Evolutionary conservation across 1,284 basidiomycete genomes (phyloP).

Genomic region (Fistulinella cinereoalba): DNA sequence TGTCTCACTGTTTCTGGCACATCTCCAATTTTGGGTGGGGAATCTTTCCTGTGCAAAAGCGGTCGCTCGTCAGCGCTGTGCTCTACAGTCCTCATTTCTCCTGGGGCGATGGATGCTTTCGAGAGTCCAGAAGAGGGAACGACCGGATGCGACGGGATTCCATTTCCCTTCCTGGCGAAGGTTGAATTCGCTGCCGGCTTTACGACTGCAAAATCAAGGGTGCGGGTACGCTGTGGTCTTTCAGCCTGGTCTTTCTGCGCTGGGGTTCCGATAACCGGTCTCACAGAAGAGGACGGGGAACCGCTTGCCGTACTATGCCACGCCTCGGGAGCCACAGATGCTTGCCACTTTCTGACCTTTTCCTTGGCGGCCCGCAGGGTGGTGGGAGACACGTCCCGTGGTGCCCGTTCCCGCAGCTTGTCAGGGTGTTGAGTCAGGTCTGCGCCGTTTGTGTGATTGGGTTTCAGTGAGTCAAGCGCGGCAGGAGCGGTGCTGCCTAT

Average conservation of each 20-base stretch:
- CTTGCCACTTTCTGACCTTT: slow-evolving; percentile 34
- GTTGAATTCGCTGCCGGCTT: slow-evolving; percentile 22
- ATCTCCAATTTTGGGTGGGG: slow-evolving; percentile 25
- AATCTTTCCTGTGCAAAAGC: slow-evolving; percentile 3
- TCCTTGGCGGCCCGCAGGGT: slow-evolving; percentile 28
- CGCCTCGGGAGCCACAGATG: slow-evolving; percentile 16
- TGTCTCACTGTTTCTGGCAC: slow-evolving; percentile 30
- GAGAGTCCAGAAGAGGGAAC: slow-evolving; percentile 3
- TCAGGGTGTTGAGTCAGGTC: background rate
- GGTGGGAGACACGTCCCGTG: slow-evolving; percentile 15
- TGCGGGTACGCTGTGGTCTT: slow-evolving; percentile 12
- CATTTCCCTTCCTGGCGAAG: slow-evolving; percentile 17
- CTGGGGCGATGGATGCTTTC: slow-evolving; percentile 1
- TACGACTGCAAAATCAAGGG: slow-evolving; percentile 32
- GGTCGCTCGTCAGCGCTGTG: background rate
- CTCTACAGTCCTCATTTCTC: background rate
- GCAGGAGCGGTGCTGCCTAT: background rate
- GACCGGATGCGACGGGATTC: slow-evolving; percentile 2
- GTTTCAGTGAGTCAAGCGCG: slow-evolving; percentile 9
- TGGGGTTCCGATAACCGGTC: background rate
- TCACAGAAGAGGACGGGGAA: slow-evolving; percentile 2
- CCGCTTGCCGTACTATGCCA: slow-evolving; percentile 1
- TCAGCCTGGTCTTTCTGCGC: slow-evolving; percentile 6
- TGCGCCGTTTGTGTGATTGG: slow-evolving; percentile 1
- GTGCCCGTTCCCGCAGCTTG: background rate